Evolutionary conservation across 1,139 yeast genomes (phyloP).

Genomic region (Chernovozyma sophiae-reginae): DNA sequence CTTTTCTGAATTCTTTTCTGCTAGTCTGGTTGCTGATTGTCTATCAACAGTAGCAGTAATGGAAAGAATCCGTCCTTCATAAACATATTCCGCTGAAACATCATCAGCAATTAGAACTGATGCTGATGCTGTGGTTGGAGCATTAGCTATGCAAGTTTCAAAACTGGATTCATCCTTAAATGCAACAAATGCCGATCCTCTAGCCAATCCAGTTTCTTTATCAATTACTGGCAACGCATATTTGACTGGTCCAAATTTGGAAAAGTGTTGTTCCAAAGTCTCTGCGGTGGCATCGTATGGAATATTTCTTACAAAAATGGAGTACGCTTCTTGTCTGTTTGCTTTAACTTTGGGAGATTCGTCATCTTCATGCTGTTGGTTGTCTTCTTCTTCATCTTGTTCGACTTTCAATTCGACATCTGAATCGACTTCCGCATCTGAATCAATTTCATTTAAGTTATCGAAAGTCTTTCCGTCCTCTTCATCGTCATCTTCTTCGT

Average conservation of each 20-base stretch:
- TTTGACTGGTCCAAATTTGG: constrained; percentile 79
- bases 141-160: constrained; percentile 64
- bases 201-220: constrained; percentile 77
- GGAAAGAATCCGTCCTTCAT: constrained; percentile 86
- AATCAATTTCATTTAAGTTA: constrained; percentile 5
- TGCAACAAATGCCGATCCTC: constrained; percentile 95
- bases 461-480: constrained; percentile 21
- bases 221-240: constrained; percentile 94
- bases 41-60: constrained; percentile 84
- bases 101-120: constrained; percentile 89
- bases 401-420: constrained; percentile 22
- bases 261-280: constrained; percentile 69
- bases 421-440: constrained; percentile 30
- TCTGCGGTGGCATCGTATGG: constrained; percentile 94
- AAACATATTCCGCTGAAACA: constrained; percentile 82
- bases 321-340: constrained; percentile 64
- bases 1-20: constrained; percentile 68
- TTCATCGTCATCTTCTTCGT: constrained; percentile 23
- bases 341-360: constrained; percentile 32
- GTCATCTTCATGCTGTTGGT: constrained; percentile 27
- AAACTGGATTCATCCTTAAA: constrained; percentile 62
- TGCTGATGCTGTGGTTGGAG: constrained; percentile 74
- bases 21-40: constrained; percentile 72
- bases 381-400: constrained; percentile 27
- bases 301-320: constrained; percentile 83